These are phyloP conservation scores for Tuber indicum DNA, from an alignment of 495 filamentous ascomycete species.

Conservation along the genomic window DNA sequence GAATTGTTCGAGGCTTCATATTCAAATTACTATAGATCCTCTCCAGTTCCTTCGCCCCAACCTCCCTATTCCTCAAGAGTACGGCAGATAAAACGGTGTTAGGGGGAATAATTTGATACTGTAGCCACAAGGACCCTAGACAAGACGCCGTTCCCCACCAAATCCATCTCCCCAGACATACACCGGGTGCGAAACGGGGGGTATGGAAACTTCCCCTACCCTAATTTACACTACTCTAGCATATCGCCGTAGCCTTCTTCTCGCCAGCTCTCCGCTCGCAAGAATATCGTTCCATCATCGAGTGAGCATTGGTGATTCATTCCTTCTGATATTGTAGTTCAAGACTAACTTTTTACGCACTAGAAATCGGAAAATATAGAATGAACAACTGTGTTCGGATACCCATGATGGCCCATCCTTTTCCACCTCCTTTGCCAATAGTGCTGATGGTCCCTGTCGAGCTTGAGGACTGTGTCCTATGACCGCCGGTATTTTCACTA, in stretches of 20 bases:
- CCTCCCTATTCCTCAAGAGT: neutral
- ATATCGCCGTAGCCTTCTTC: neutral
- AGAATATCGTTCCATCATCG: neutral
- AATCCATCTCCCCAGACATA: neutral
- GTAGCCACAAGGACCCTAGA: neutral
- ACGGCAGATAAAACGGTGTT: neutral
- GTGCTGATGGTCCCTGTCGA: too few relatives aligned
- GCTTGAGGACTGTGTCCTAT: too few relatives aligned
- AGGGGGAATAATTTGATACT: neutral
- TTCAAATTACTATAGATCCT: neutral
- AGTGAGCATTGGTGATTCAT: neutral
- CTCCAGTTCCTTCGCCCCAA: neutral
- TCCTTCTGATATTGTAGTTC: neutral
- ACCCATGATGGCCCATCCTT: too few relatives aligned
- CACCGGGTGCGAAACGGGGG: neutral
- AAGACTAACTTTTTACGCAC: too few relatives aligned
- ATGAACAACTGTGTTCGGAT: too few relatives aligned
- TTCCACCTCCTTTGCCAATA: too few relatives aligned
- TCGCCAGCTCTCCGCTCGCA: neutral
- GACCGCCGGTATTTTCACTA: too few relatives aligned
- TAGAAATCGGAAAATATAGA: too few relatives aligned
- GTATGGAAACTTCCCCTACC: neutral
- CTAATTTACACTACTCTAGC: neutral
- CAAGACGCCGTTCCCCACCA: neutral
- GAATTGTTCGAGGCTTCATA: neutral